These are phyloP conservation scores for Pichia sp. DNA, from an alignment of 1,139 yeast species.

Conservation along the genomic window DNA sequence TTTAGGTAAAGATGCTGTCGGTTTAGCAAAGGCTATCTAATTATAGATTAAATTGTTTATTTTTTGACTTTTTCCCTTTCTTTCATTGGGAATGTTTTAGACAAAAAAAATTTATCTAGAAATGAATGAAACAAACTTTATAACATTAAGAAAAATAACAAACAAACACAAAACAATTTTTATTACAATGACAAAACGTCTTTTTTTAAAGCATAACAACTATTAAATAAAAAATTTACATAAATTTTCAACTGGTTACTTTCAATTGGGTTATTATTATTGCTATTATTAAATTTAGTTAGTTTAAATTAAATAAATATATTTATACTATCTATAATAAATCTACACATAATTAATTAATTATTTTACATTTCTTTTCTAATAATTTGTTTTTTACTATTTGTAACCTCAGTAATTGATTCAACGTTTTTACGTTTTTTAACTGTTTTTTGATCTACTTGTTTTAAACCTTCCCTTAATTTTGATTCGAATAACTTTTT, in stretches of 20 bases:
- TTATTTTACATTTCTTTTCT: not conserved
- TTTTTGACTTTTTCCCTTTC: too few relatives aligned
- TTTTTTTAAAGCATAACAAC: too few relatives aligned
- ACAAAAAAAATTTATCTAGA: too few relatives aligned
- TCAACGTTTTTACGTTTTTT: slow-evolving; percentile 13
- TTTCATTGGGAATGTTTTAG: too few relatives aligned
- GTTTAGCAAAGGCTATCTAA: slow-evolving; percentile 69
- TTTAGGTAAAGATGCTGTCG: slow-evolving; percentile 83
- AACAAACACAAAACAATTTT: too few relatives aligned
- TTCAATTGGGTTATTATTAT: too few relatives aligned
- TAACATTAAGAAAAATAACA: too few relatives aligned
- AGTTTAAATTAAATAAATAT: not conserved
- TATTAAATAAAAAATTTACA: too few relatives aligned
- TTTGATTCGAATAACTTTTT: slow-evolving; percentile 7
- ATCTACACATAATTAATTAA: not conserved
- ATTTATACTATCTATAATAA: not conserved
- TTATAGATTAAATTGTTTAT: not conserved
- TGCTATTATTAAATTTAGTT: not conserved
- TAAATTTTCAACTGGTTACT: too few relatives aligned
- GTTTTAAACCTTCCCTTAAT: slow-evolving; percentile 11
- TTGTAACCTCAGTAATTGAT: slow-evolving; percentile 1
- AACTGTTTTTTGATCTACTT: slow-evolving; percentile 1
- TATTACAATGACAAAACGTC: too few relatives aligned
- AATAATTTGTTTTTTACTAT: not conserved
- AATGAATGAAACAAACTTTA: too few relatives aligned